These are phyloP conservation scores for Oxyria digyna DNA, from an alignment of 148 eudicot genomes.

Conservation along the genomic window DNA sequence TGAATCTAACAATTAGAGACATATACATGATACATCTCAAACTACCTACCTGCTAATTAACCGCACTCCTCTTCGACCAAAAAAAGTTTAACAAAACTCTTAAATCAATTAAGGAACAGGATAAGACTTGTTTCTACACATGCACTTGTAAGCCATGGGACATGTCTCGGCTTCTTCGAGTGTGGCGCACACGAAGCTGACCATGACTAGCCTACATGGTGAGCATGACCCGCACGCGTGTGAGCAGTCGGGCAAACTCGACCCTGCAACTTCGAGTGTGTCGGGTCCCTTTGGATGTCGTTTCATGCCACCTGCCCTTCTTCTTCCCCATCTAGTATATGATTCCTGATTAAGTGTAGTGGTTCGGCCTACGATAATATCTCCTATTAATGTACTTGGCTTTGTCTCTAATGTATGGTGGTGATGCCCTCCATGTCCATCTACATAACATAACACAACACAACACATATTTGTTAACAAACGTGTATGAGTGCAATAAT, in stretches of 20 bases:
- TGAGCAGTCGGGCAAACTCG: slow-evolving; percentile 53
- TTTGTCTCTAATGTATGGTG: slow-evolving; percentile 11
- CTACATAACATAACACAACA: neutral
- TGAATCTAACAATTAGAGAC: no score
- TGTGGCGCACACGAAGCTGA: slow-evolving; percentile 52
- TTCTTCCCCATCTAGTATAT: neutral
- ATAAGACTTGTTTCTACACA: slow-evolving; percentile 62
- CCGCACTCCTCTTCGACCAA: no score
- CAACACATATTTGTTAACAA: neutral
- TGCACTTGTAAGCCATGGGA: slow-evolving; percentile 72
- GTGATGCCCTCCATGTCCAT: neutral
- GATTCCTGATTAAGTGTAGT: neutral
- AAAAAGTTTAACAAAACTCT: no score
- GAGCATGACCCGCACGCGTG: slow-evolving; percentile 69
- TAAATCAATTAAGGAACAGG: slow-evolving; percentile 76
- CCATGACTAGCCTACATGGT: slow-evolving; percentile 66
- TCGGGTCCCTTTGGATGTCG: slow-evolving; percentile 23
- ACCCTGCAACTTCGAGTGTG: slow-evolving; percentile 48
- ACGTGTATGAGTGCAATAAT: no score
- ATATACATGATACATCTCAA: no score
- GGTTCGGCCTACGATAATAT: neutral
- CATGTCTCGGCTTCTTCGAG: slow-evolving; percentile 62
- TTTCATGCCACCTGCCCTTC: slow-evolving; percentile 1
- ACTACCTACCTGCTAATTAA: no score
- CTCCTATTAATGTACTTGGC: neutral